These are phyloP conservation scores for Saccharomycopsis schoenii DNA, from an alignment of 805 yeast species.

Conservation along the genomic window DNA sequence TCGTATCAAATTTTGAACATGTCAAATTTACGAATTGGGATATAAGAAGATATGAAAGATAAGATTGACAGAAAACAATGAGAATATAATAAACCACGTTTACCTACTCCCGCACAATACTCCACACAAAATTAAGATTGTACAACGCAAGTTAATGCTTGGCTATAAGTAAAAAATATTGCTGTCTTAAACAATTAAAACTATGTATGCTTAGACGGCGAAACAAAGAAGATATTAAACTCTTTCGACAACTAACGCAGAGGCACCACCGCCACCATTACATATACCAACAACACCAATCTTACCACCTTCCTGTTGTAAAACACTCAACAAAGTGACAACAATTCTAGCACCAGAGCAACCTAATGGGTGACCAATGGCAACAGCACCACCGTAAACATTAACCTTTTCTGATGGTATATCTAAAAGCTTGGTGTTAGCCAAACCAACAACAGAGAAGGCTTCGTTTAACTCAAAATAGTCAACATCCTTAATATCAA, in stretches of 20 bases:
- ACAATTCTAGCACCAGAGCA: constrained; percentile 94
- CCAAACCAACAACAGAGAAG: constrained; percentile 91
- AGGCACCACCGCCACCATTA: constrained; percentile 99
- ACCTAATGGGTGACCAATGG: constrained; percentile 91
- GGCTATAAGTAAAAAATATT: not conserved
- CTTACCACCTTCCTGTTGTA: constrained; percentile 77
- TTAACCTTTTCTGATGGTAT: constrained; percentile 62
- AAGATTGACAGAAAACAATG: not conserved
- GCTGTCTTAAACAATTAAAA: not conserved
- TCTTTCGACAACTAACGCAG: constrained; percentile 80
- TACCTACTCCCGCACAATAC: too few relatives aligned
- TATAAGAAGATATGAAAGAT: not conserved
- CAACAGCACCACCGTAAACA: constrained; percentile 94
- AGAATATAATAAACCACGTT: too few relatives aligned
- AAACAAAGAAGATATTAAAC: constrained; percentile 6
- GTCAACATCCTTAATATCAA: constrained; percentile 58
- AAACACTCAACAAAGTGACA: constrained; percentile 73
- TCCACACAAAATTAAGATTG: not conserved
- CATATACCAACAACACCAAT: constrained; percentile 94
- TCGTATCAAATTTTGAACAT: not conserved
- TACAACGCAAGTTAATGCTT: not conserved
- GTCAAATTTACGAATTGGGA: not conserved
- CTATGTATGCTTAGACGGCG: not conserved
- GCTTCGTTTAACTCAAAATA: constrained; percentile 97
- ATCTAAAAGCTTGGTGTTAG: constrained; percentile 64